These are phyloP conservation scores for Penicillium sp. DNA, from an alignment of 2,329 filamentous ascomycete species.

Conservation along the genomic window DNA sequence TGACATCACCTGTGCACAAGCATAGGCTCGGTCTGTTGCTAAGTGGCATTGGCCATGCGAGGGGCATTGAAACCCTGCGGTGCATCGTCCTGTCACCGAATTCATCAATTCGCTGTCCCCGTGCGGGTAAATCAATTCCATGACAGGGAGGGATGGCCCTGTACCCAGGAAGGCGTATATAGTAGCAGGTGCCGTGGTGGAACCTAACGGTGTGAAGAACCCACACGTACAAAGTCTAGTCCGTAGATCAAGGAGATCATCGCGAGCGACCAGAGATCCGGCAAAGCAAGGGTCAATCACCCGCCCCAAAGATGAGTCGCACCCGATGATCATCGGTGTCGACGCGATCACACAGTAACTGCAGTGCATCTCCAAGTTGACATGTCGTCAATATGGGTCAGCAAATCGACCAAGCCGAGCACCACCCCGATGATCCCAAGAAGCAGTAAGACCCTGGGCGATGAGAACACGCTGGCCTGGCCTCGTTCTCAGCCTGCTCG, in stretches of 20 bases:
- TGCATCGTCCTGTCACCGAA: background rate
- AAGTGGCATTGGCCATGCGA: background rate
- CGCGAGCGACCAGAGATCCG: conserved; percentile 22
- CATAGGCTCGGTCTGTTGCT: background rate
- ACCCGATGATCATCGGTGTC: background rate
- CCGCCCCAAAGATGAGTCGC: conserved; percentile 25
- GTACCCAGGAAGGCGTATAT: conserved; percentile 26
- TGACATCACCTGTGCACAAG: background rate
- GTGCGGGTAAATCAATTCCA: conserved; percentile 23
- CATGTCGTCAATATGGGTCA: conserved; percentile 31
- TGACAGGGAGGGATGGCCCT: conserved; percentile 25
- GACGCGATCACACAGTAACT: background rate
- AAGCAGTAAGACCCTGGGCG: conserved; percentile 7
- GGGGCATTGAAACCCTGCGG: conserved; percentile 1
- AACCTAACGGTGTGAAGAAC: conserved; percentile 25
- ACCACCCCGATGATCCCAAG: conserved; percentile 22
- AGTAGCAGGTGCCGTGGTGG: conserved; percentile 26
- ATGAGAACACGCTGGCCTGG: too few relatives aligned
- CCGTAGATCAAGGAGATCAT: conserved; percentile 27
- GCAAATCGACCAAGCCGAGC: conserved; percentile 30
- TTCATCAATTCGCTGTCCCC: background rate
- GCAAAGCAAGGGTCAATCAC: conserved; percentile 25
- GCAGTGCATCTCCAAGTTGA: background rate
- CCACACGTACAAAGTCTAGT: background rate
- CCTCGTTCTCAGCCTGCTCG: background rate